These are phyloP conservation scores for Oryza glaberrima DNA, from an alignment of 176 grass and related monocot genomes.

Conservation along the genomic window DNA sequence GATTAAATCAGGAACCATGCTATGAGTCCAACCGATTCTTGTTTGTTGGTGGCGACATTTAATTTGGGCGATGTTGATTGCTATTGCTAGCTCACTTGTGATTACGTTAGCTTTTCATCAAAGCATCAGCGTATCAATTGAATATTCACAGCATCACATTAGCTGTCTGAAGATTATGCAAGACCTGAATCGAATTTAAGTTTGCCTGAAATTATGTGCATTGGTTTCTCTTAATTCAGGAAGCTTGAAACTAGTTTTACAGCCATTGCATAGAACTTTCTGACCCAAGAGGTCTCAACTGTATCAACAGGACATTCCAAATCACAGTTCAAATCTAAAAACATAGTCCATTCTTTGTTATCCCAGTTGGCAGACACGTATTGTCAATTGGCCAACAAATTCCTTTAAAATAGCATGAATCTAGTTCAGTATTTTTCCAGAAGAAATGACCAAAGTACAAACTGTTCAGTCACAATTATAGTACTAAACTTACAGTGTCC, in stretches of 20 bases:
- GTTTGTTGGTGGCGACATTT: conserved; percentile 42
- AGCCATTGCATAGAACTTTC: not conserved
- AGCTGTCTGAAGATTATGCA: not conserved
- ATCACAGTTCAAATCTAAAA: not conserved
- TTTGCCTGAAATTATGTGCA: not conserved
- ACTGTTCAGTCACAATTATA: not conserved
- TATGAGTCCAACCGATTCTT: conserved; percentile 32
- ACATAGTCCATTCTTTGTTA: not conserved
- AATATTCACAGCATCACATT: not conserved
- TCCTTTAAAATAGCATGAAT: not conserved
- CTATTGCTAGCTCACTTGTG: not conserved
- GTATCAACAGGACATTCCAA: not conserved
- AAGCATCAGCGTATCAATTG: not conserved
- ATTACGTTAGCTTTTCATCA: conserved; percentile 17
- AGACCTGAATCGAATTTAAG: not conserved
- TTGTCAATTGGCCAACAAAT: not conserved
- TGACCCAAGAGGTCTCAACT: not conserved
- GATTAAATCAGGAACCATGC: not conserved
- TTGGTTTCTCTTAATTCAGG: not conserved
- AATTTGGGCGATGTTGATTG: conserved; percentile 37
- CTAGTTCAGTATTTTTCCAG: not conserved
- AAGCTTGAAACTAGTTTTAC: not conserved
- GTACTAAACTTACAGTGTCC: not conserved
- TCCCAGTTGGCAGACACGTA: not conserved
- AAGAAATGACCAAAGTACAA: not conserved